A percentile compares a stretch with the other conserved stretches of the same genome.
Evolutionary conservation across 2,329 filamentous ascomycete species (phyloP).

Genomic region (Ceratocystis colombiana): DNA sequence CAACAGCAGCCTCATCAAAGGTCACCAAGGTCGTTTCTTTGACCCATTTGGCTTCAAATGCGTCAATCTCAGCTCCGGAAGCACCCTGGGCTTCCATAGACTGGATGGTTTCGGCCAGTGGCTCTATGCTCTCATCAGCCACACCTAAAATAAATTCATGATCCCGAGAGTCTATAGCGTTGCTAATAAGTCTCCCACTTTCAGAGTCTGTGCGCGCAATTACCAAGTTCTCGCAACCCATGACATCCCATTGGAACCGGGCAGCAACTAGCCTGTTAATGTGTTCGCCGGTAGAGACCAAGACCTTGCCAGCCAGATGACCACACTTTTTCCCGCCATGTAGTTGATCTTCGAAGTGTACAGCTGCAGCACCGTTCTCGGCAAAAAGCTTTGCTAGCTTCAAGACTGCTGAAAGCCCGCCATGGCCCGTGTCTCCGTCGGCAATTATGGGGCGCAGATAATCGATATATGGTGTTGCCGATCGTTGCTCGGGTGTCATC

Average conservation of each 20-base stretch:
- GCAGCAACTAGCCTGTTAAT: constrained; percentile 89
- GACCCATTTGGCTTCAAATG: constrained; percentile 79
- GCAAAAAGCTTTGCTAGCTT: constrained; percentile 97
- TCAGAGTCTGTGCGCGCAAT: constrained; percentile 95
- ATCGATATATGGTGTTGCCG: constrained; percentile 71
- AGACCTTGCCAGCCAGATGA: constrained; percentile 88
- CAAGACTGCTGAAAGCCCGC: constrained; percentile 80
- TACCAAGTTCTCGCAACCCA: constrained; percentile 90
- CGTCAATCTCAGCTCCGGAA: constrained; percentile 68
- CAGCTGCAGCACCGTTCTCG: constrained; percentile 88
- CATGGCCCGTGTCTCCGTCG: constrained; percentile 92
- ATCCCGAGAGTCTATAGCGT: constrained; percentile 83
- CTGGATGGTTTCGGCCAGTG: constrained; percentile 80
- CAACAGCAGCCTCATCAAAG: constrained; percentile 80
- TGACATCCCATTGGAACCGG: constrained; percentile 95
- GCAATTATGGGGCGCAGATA: constrained; percentile 92
- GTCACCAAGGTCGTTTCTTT: constrained; percentile 74
- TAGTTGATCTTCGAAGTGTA: constrained; percentile 96
- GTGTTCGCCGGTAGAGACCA: constrained; percentile 89
- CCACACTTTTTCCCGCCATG: constrained; percentile 98
- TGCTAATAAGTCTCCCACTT: constrained; percentile 80
- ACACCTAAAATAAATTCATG: constrained; percentile 95
- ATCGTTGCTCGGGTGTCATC: constrained; percentile 62
- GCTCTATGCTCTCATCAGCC: constrained; percentile 60
- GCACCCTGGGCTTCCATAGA: constrained; percentile 78